phyloP scores from a whole-genome alignment of 148 eudicot genomes.

The Chenopodium album region DNA sequence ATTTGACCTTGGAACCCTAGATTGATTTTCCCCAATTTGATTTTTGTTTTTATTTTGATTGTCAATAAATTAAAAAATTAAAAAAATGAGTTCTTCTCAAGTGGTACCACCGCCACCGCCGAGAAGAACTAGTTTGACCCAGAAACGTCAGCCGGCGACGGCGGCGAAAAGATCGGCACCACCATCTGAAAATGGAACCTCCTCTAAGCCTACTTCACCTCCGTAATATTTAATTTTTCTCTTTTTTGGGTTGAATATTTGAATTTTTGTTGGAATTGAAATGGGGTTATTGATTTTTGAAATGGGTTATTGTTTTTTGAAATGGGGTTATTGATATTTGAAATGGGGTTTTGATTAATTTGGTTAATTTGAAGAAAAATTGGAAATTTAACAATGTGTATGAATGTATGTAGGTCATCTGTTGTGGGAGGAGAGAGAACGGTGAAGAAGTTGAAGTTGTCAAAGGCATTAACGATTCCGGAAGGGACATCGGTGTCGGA shows the following conservation, averaged over 20 bases:
- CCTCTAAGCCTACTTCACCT: constrained; percentile 62
- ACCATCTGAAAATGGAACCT: constrained; percentile 57
- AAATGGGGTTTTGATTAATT: background rate
- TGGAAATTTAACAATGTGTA: too few species aligned
- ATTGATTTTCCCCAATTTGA: constrained; percentile 1
- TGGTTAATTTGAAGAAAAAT: background rate
- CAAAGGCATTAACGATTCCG: constrained; percentile 92
- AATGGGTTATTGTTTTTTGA: background rate
- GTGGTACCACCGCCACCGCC: constrained; percentile 41
- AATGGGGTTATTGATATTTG: background rate
- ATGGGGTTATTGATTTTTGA: constrained; percentile 1
- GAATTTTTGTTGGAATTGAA: background rate
- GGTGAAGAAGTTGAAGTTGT: constrained; percentile 89
- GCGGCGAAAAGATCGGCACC: constrained; percentile 32
- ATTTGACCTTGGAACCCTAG: constrained; percentile 8
- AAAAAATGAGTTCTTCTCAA: constrained; percentile 57
- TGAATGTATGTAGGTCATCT: constrained; percentile 31
- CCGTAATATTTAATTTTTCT: constrained; percentile 40
- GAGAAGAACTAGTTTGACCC: constrained; percentile 46
- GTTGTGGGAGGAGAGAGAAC: constrained; percentile 75
- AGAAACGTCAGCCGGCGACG: constrained; percentile 39
- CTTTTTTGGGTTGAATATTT: background rate
- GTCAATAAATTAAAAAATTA: too few species aligned
- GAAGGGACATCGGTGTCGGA: constrained; percentile 89
- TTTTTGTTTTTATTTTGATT: background rate